A percentile compares a stretch with the other conserved stretches of the same genome.
phyloP scores from a whole-genome alignment of 768 basidiomycete species.

The Auricularia heimuer region DNA sequence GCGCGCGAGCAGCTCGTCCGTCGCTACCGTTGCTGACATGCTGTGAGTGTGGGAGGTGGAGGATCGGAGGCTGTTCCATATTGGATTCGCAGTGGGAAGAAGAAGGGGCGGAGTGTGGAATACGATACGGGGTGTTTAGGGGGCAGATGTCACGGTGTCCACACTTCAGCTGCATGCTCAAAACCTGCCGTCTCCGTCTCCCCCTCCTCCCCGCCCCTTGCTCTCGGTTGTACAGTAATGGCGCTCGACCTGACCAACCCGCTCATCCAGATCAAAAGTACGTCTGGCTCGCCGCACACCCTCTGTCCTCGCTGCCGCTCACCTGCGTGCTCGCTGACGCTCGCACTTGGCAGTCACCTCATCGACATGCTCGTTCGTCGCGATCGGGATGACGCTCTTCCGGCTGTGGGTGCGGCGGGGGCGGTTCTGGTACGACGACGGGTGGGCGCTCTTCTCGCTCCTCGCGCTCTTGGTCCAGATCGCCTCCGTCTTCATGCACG shows the following conservation, averaged over 20 bases:
- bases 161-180: too few relatives aligned
- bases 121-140: too few relatives aligned
- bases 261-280: background rate
- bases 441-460: constrained; percentile 1
- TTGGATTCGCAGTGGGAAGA: too few relatives aligned
- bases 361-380: background rate
- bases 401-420: background rate
- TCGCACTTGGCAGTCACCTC: background rate
- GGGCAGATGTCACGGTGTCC: too few relatives aligned
- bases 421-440: constrained; percentile 1
- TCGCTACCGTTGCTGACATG: too few relatives aligned
- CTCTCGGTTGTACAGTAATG: background rate
- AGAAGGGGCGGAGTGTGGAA: too few relatives aligned
- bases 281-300: background rate
- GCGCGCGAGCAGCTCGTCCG: background rate
- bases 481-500: constrained; percentile 1
- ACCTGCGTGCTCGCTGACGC: background rate
- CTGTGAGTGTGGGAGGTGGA: too few relatives aligned
- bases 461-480: background rate
- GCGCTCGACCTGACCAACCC: background rate
- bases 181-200: too few relatives aligned
- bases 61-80: too few relatives aligned
- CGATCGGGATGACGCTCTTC: background rate
- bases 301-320: too few relatives aligned
- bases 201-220: too few relatives aligned